Evolutionary conservation across 768 basidiomycete species (phyloP).

Genomic region (Tremella fuciformis): DNA sequence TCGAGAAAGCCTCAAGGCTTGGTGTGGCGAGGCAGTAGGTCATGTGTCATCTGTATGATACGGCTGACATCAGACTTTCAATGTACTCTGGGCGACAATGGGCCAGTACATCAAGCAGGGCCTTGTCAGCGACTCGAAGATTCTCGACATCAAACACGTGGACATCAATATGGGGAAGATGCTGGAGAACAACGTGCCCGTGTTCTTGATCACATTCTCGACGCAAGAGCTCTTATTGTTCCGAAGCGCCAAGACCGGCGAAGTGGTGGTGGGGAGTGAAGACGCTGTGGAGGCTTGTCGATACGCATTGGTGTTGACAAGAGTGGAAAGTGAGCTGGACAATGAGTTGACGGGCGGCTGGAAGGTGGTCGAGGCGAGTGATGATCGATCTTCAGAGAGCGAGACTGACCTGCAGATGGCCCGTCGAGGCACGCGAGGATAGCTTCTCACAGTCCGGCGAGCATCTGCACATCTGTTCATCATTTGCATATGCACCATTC

Average conservation of each 20-base stretch:
- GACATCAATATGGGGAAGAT: conserved; percentile 87
- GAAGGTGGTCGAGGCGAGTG: conserved; percentile 87
- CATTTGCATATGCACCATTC: too few relatives aligned
- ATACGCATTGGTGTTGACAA: conserved; percentile 87
- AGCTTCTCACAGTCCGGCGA: background rate
- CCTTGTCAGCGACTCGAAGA: conserved; percentile 84
- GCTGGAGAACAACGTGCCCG: conserved; percentile 79
- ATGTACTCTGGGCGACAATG: conserved; percentile 98
- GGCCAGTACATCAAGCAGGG: conserved; percentile 89
- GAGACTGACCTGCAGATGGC: background rate
- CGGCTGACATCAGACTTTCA: conserved; percentile 68
- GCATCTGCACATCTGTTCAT: too few relatives aligned
- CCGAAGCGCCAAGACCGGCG: conserved; percentile 82
- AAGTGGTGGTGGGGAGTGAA: conserved; percentile 80
- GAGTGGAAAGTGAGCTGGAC: conserved; percentile 78
- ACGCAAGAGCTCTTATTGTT: conserved; percentile 93
- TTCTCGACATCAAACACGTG: conserved; percentile 94
- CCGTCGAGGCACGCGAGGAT: background rate
- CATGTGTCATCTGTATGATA: background rate
- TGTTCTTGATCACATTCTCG: conserved; percentile 84
- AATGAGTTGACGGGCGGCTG: conserved; percentile 95
- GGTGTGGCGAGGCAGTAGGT: conserved; percentile 94
- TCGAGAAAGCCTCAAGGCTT: conserved; percentile 73
- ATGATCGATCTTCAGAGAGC: background rate
- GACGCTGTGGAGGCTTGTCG: conserved; percentile 88